phyloP scores from a whole-genome alignment of 169 alveolate genomes.

The Eimeria nieschulzi region DNA sequence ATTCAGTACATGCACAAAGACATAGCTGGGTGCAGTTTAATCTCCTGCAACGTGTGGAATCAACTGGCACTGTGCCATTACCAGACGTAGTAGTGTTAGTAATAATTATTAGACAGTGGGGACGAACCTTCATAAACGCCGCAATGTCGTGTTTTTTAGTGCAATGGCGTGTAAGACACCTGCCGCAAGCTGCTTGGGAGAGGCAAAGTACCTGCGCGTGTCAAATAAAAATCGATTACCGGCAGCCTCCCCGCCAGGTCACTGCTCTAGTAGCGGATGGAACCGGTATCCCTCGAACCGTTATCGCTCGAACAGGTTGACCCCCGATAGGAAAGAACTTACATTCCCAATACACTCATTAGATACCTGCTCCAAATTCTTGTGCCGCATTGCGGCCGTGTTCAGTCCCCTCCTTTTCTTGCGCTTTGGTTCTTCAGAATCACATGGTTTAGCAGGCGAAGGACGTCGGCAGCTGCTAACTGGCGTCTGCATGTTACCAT shows the following conservation, averaged over 20 bases:
- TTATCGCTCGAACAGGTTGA: too few relatives aligned
- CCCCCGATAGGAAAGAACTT: not conserved
- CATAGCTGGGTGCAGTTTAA: too few relatives aligned
- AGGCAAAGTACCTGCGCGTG: not conserved
- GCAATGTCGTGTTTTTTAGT: conserved; percentile 52
- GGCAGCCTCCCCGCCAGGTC: not conserved
- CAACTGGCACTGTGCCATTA: not conserved
- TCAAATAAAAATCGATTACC: not conserved
- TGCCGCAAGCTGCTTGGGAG: conserved; percentile 49
- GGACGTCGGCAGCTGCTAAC: not conserved
- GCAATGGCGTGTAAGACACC: conserved; percentile 22
- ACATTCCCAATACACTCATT: conserved; percentile 19
- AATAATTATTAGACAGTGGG: not conserved
- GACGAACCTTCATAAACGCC: conserved; percentile 47
- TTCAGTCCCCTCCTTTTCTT: conserved; percentile 48
- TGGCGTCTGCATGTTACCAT: not conserved
- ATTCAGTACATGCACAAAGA: too few relatives aligned
- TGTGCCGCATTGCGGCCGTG: conserved; percentile 55
- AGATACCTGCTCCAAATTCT: conserved; percentile 19
- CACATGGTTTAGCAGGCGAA: not conserved
- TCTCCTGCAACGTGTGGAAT: not conserved
- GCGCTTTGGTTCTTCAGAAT: conserved; percentile 1
- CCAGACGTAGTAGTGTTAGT: not conserved
- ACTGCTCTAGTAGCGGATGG: not conserved
- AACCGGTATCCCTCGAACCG: too few relatives aligned